Base-by-base conservation (phyloP, 2,329 filamentous ascomycete genomes). In the Coniochaeta hoffmannii region DNA sequence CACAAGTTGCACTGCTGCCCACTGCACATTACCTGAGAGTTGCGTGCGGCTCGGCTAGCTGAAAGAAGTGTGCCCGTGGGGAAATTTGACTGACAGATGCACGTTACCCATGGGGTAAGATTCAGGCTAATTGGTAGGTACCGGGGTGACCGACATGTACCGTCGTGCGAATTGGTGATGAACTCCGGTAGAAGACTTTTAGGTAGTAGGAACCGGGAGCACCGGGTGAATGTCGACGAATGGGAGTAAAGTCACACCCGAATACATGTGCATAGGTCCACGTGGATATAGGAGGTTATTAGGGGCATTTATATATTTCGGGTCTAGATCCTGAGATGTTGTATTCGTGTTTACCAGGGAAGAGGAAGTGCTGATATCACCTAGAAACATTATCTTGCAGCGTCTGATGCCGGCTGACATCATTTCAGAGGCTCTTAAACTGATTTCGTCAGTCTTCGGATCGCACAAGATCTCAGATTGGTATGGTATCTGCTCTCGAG, bases 61-160 rank as follows among this genome's bases (percentile, higher is more conserved):
- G n/a, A 28, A 26, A 28, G 22, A 28, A 46, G 22, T 19, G 2
- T 46, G 19, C 41, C 41, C 24, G 15, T 46, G 19, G 19, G 19
- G 41, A 41, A 41, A 19, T 22, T 12, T 41, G 36, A 41, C 17
- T 41, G 36, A 41, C 36, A 41, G 36, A 22, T 41, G 36, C 36
- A 41, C 17, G 36, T 41, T 41, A 41, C 41, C 41, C 41, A 46
- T 46, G 41, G 41, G 41, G 41, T 26, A 36, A 46, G 41, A 19
- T 51, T 51, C 31, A 51, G 49, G 49, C 49, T 51, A 51, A 51
- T 51, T 31, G 19, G 15, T 24, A 31, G 10, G 31, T 51, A 51
- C 49, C 49, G n/a, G 49, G 49, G 15, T 31, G 30, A 22, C 28
- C 26, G 32, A 26, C 9, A 19, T 32, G 28, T 34, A 32, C 22